Evolutionary conservation across 2,329 filamentous ascomycete genomes (phyloP), one percentile per base, ranked within the genome.

Genomic region (Fusarium acutatum): DNA sequence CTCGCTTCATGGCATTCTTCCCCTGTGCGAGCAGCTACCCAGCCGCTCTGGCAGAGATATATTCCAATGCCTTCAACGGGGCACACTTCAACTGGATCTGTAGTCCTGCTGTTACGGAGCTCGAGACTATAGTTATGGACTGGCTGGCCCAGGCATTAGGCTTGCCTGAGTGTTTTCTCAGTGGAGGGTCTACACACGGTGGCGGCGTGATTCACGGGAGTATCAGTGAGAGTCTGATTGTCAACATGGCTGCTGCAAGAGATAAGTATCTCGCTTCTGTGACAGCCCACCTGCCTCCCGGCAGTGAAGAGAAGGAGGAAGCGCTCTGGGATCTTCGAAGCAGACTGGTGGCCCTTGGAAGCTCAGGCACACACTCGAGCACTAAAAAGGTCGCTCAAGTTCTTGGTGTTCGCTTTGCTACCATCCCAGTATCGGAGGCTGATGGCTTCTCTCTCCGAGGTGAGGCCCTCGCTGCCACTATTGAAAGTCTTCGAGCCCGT

Each of bases 71-170:
- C 12, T 95, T 98, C 83, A 96, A 91, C 18, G 94, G 94, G 22
- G 94, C 96, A 3, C 94, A 94, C 43, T 98, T 98, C 87, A 98
- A 98, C 83, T 98, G 96, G 96, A 91, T 98, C 73, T 98, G 96
- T 83, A 95, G 92, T 11, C 96, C 96, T 2, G 95, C 93, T 12
- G 92, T 96, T 24, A 98, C 96, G 0, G 96, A 98, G 84, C 88
- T 98, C 53, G 96, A 98, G 86, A 97, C 95, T 0, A 88, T 98
- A 30, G 92, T 97, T 47, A 88, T 98, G 81, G 96, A 98, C 83
- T 98, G 96, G 95, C 85, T 98, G 7, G 94, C 92, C 22, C 90
- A 92, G 80, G 88, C 94, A 14, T 83, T 98, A 18, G 90, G 85
- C 3, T 85, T 98, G 30, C 95, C 96, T 0, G 83, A 88, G 17